Evolutionary conservation across 805 yeast species (phyloP), one percentile per base, ranked within the genome.

Genomic region (Yamadazyma paraphyllophila): DNA sequence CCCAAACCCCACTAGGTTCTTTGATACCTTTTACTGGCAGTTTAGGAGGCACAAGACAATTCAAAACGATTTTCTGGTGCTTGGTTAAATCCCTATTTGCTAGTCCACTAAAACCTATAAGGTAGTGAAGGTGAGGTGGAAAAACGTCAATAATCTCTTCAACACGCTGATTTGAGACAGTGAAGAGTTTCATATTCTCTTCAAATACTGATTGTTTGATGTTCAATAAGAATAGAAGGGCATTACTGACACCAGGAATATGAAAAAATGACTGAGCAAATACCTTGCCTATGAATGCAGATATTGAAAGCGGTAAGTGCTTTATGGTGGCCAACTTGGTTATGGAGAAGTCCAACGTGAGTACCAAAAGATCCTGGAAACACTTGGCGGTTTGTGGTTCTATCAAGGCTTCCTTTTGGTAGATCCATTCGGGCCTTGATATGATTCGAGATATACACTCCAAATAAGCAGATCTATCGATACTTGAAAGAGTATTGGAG

Each of bases 201-300:
- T 70, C 74, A 45, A 76, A 67, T 7, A 73, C 61, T 33, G 61
- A 56, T 50, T 78, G 76, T 57, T 80, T 80, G 37, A 81, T 77
- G 54, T 78, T 80, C 35, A 83, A 62, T 15, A 82, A 57, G 51
- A 83, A 83, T 37, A 81, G 57, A 32, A 83, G 59, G 1, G 84
- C 83, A 41, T 71, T 71, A 13, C 85, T 78, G 4, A 83, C 75
- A 24, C 76, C 71, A 0, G 82, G 81, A 3, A 83, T 62, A 49
- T 72, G 65, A 58, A 77, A 76, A 51, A 74, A 85, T 2, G 81
- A 67, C 56, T 81, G 79, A 1, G 90, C 90, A 59, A 85, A 76
- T 3, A 82, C 75, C 55, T 85, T 85, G 5, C 92, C 92, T 10
- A 81, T 67, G 53, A 85, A 83, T 2, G 89, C 88, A 16, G 80